Evolutionary conservation across 2,329 filamentous ascomycete genomes (phyloP).

Genomic region (Capronia americana): DNA sequence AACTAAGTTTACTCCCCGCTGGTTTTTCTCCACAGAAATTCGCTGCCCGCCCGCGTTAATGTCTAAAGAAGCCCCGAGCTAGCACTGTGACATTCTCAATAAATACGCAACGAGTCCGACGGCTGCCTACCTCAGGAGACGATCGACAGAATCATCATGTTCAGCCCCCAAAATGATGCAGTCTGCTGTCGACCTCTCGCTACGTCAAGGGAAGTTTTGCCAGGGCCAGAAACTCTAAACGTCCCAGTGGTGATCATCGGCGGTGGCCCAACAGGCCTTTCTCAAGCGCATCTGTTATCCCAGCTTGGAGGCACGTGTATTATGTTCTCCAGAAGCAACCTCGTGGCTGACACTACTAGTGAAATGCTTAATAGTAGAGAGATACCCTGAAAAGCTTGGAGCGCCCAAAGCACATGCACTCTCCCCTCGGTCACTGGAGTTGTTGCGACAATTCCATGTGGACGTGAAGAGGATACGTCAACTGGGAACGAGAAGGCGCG

Average conservation of each 20-base stretch:
- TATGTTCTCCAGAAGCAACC: background rate
- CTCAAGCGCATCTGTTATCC: constrained; percentile 46
- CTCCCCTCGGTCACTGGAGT: constrained; percentile 42
- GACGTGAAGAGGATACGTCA: constrained; percentile 39
- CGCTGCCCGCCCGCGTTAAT: background rate
- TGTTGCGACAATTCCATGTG: constrained; percentile 42
- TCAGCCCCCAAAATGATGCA: background rate
- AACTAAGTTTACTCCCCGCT: background rate
- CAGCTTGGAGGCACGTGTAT: constrained; percentile 41
- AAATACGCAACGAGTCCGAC: background rate
- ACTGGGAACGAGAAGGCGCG: constrained; percentile 43
- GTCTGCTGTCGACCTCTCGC: background rate
- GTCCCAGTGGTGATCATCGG: constrained; percentile 48
- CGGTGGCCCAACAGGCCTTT: constrained; percentile 48
- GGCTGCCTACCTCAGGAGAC: background rate
- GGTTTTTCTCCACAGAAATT: background rate
- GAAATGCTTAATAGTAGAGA: constrained; percentile 37
- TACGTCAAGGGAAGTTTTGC: background rate
- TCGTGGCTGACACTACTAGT: constrained; percentile 35
- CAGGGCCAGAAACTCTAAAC: background rate
- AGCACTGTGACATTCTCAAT: background rate
- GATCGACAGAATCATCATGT: background rate
- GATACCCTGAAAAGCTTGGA: constrained; percentile 40
- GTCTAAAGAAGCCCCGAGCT: background rate
- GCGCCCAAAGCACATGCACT: constrained; percentile 44